Conservation (phyloP, 2,329 filamentous ascomycete genomes). For the Zarea fungicola region DNA sequence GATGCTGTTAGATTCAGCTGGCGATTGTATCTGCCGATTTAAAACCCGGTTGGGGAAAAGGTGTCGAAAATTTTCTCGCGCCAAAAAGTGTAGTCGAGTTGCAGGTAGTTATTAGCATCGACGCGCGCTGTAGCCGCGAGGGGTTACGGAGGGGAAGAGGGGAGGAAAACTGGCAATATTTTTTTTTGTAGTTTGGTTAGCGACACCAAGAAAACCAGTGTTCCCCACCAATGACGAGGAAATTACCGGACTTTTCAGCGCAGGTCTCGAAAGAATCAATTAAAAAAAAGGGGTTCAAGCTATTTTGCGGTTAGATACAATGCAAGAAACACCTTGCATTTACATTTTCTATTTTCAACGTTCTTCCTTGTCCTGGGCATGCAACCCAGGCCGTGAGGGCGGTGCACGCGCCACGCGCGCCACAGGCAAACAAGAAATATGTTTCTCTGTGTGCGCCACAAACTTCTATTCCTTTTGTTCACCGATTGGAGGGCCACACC, state of each 20-base stretch:
- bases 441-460: no score
- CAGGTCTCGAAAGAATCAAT: neutral
- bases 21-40: neutral
- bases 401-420: no score
- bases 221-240: constrained; percentile 1
- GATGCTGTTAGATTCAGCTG: neutral
- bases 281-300: no score
- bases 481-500: no score
- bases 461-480: no score
- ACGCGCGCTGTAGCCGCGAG: constrained; percentile 12
- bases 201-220: constrained; percentile 5
- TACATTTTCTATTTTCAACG: no score
- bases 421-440: no score
- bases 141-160: constrained; percentile 13
- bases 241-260: neutral
- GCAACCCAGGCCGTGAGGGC: no score
- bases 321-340: no score
- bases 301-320: no score
- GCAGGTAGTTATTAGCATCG: constrained; percentile 6
- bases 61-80: neutral
- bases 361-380: no score
- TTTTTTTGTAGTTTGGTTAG: constrained; percentile 7
- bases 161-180: constrained; percentile 12
- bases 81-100: neutral
- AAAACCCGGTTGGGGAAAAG: neutral